Percentiles rank a stretch among this genome's conserved stretches.
phyloP scores from a whole-genome alignment of 2,329 filamentous ascomycete species.

The Tolypocladium amazonense region DNA sequence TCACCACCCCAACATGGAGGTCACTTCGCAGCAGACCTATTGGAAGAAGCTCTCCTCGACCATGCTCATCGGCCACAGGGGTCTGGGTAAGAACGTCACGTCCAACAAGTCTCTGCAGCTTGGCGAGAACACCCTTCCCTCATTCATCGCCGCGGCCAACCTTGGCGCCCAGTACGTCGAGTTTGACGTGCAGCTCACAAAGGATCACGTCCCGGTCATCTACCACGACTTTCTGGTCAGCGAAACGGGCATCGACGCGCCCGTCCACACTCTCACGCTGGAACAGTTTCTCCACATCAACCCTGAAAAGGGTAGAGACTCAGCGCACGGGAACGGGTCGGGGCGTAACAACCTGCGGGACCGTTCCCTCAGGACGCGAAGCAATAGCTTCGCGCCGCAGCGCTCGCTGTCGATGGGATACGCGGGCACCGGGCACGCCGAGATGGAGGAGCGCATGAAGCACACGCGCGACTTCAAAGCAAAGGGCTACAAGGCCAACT shows the following conservation, averaged over 20 bases:
- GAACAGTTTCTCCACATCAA: conserved; percentile 94
- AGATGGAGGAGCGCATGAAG: conserved; percentile 78
- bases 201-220: conserved; percentile 94
- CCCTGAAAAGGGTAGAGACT: conserved; percentile 30
- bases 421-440: conserved; percentile 25
- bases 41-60: conserved; percentile 89
- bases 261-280: conserved; percentile 86
- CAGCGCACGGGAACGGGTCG: neutral
- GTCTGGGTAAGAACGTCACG: conserved; percentile 81
- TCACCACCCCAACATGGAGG: conserved; percentile 83
- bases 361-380: conserved; percentile 11
- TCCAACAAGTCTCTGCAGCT: conserved; percentile 81
- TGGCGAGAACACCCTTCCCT: conserved; percentile 91
- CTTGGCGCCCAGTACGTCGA: conserved; percentile 69
- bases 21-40: conserved; percentile 85
- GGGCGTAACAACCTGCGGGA: conserved; percentile 1
- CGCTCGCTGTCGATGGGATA: conserved; percentile 47
- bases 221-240: conserved; percentile 98
- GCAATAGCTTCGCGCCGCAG: conserved; percentile 30
- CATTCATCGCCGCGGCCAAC: conserved; percentile 93
- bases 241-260: conserved; percentile 93
- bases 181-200: conserved; percentile 93
- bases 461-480: conserved; percentile 91
- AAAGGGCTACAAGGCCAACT: conserved; percentile 94
- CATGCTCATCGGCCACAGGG: conserved; percentile 65